These are phyloP conservation scores for Paraglomus occultum DNA, from an alignment of 192 early-diverging fungal genomes.

Conservation along the genomic window DNA sequence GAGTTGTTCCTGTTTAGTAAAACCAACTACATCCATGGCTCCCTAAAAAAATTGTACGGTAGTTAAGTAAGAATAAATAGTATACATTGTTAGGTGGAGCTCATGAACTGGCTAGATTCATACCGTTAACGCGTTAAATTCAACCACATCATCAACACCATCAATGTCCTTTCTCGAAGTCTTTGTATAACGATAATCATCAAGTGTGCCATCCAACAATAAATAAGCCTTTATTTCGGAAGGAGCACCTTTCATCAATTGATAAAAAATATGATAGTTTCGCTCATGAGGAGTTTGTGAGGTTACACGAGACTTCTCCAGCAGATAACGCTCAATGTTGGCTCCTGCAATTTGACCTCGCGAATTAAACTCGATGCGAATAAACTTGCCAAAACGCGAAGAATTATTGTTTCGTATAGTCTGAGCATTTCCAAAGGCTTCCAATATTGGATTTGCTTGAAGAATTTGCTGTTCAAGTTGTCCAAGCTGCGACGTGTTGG, in stretches of 20 bases:
- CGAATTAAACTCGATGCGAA: conserved; percentile 94
- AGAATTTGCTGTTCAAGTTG: conserved; percentile 89
- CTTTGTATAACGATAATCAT: conserved; percentile 83
- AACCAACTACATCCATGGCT: conserved; percentile 81
- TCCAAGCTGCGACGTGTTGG: conserved; percentile 41
- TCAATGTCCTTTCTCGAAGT: conserved; percentile 85
- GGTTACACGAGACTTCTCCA: conserved; percentile 97
- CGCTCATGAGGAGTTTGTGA: conserved; percentile 89
- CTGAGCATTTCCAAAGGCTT: conserved; percentile 98
- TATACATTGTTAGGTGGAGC: neutral
- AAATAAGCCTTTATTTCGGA: conserved; percentile 62
- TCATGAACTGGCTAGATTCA: neutral
- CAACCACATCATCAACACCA: conserved; percentile 86
- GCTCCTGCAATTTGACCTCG: conserved; percentile 80
- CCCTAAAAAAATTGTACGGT: conserved; percentile 41
- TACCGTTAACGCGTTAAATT: conserved; percentile 74
- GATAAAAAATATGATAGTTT: conserved; percentile 99
- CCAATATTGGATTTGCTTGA: conserved; percentile 95
- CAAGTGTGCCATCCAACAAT: conserved; percentile 65
- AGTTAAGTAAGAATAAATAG: neutral
- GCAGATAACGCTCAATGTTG: conserved; percentile 95
- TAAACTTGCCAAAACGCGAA: conserved; percentile 99
- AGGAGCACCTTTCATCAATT: conserved; percentile 86
- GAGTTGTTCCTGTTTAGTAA: conserved; percentile 70
- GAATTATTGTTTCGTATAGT: conserved; percentile 99